Base-by-base conservation (phyloP, 768 basidiomycete genomes). In the Termitomyces sp. region DNA sequence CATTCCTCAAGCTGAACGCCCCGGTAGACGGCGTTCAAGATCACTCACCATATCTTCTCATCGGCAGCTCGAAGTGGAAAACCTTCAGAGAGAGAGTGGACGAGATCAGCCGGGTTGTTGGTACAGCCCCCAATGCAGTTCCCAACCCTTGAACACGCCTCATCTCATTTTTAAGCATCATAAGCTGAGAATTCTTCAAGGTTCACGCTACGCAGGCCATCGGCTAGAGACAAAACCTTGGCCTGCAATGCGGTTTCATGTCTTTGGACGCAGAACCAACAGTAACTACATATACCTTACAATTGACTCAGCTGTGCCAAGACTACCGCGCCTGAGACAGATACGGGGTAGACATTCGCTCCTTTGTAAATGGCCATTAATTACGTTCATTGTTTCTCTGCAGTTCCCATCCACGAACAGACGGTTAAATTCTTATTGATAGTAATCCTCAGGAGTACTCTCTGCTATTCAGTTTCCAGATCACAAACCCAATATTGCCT, bases 221-320 rank as follows among this genome's bases (percentile, higher is more conserved):
- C 44, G 61, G 58, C 53, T 54, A 24, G 29, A 58, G 31, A 37
- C 51, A 45, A 57, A 60, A 56, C 62, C 55, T 57, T 60, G 65
- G 61, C 52, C 63, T 67, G 63, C 52, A 54, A 56, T 57, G 56
- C 58, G 58, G 45, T 57, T 54, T 56, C 13, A 26, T 24, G 52
- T 63, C 59, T 45, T 56, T 53, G 46, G 55, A 66, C 61, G 54
- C 59, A 47, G 72, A 80, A 87, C 86, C 88, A 64, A 89, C 28
- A 88, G 71, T 45, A 56, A 82, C 10, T 26, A 3, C 22, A 61
- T 39, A 57, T 77, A 75, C 85, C 90, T 80, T 87, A 78, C 62
- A 74, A 84, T 88, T 94, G 93, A 93, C 92, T 89, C 85, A 85
- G 84, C 74, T 82, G 75, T 77, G 73, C 71, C 58, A 67, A 90